Percentiles rank a stretch among this genome's conserved stretches.
Evolutionary conservation across 2,329 filamentous ascomycete species (phyloP).

Genomic region (Aspergillus cejpii): DNA sequence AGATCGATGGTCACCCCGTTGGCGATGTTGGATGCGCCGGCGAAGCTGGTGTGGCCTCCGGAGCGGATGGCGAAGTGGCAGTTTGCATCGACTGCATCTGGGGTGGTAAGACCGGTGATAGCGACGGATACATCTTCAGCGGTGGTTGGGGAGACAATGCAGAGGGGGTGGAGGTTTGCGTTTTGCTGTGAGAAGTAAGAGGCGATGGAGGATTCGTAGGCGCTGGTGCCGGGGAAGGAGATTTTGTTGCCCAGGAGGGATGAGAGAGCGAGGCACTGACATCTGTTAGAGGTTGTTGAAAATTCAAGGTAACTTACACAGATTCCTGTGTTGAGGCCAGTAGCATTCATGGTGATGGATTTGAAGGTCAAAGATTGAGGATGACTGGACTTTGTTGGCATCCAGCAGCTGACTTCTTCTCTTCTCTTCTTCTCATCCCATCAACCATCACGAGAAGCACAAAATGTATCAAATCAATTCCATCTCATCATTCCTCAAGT

Average conservation of each 20-base stretch:
- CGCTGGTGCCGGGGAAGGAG: constrained; percentile 3
- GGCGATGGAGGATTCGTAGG: constrained; percentile 5
- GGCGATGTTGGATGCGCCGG: constrained; percentile 11
- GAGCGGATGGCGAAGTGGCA: constrained; percentile 14
- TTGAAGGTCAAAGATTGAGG: no score
- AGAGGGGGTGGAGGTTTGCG: constrained; percentile 11
- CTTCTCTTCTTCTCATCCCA: no score
- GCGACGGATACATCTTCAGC: constrained; percentile 16
- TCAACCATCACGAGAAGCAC: no score
- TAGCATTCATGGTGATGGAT: background rate
- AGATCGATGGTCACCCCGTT: constrained; percentile 14
- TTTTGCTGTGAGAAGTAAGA: constrained; percentile 14
- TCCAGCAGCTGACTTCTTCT: no score
- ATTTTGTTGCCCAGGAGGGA: constrained; percentile 2
- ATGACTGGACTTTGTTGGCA: no score
- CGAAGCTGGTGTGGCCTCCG: constrained; percentile 10
- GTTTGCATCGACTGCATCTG: constrained; percentile 1
- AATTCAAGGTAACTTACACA: background rate
- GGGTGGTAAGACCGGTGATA: constrained; percentile 10
- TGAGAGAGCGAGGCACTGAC: background rate
- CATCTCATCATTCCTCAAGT: no score
- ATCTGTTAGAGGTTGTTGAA: background rate
- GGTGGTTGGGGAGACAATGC: constrained; percentile 17
- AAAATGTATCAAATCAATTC: no score
- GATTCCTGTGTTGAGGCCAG: background rate